Evolutionary conservation across 1,284 basidiomycete species (phyloP), one percentile per base, ranked within the genome.

Genomic region (Gastroboletus turbinatus): DNA sequence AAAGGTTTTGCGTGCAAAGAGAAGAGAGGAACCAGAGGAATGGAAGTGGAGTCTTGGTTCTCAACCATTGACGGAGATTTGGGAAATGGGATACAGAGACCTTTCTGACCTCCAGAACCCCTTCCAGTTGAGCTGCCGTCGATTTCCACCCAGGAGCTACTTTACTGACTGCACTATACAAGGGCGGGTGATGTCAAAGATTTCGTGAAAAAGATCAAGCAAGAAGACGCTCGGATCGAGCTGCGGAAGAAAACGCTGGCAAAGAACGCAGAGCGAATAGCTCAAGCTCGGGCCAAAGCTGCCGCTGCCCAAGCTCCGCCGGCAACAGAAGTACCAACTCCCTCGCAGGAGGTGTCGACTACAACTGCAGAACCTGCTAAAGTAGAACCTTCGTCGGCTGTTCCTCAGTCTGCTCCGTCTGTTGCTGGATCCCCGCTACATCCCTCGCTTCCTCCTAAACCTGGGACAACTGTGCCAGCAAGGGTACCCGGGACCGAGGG

Each of bases 81-180:
- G 90, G 90, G 81, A 83, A 54, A 83, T 87, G 82, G 90, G 90
- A 8, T 91, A 87, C 63, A 73, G 82, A 59, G 83, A 82, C 50
- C 63, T 88, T 54, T 57, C 63, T 13, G 85, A 90, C 66, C 68
- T 92, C 25, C 77, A 88, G 67, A 80, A 74, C 55, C 82, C 82
- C 10, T 85, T 86, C 78, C 81, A 81, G 89, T 88, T 73, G 65
- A 71, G 81, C 72, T 38, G 48, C 30, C 32, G 39, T 53, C 19
- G 16, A 32, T 55, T 48, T 58, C 50, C 11, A 21, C 11, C 53
- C 46, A 7, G 21, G 5, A 9, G 21, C 14, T 21, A n/a, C 30
- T 5, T 42, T 39, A 29, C 62, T 60, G 29, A 61, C 19, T 51
- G 52, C 1, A 11, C 16, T 32, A 3, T 23, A n/a, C 50, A 58